Percentiles rank a stretch among this genome's conserved stretches.
These are phyloP conservation scores for Mycena vitilis DNA, from an alignment of 768 basidiomycete genomes.

Conservation along the genomic window DNA sequence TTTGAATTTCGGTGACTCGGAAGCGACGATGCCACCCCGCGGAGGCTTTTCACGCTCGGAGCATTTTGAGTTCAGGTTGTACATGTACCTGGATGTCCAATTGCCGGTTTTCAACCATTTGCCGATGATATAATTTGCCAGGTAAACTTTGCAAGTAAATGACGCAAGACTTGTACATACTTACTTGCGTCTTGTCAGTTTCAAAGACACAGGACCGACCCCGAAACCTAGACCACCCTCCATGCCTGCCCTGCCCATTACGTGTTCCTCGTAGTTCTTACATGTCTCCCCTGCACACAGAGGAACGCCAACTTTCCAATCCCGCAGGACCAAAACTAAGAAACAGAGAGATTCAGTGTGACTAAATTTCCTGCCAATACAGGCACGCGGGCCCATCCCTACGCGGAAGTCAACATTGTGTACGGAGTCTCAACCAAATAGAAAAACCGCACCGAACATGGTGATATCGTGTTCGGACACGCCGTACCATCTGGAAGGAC, in stretches of 20 bases:
- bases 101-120: too few relatives aligned
- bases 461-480: constrained; percentile 6
- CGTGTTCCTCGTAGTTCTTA: constrained; percentile 6
- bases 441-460: constrained; percentile 13
- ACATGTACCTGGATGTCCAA: too few relatives aligned
- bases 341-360: constrained; percentile 20
- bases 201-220: too few relatives aligned
- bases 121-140: too few relatives aligned
- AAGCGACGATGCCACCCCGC: too few relatives aligned
- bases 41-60: too few relatives aligned
- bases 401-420: not conserved
- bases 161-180: too few relatives aligned
- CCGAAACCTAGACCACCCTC: not conserved
- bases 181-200: not conserved
- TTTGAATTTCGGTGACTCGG: too few relatives aligned
- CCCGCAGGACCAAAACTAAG: constrained; percentile 13
- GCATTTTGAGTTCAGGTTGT: too few relatives aligned
- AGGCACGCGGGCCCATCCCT: constrained; percentile 23
- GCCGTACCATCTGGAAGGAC: constrained; percentile 7
- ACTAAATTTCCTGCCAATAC: constrained; percentile 18
- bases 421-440: not conserved
- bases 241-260: constrained; percentile 18
- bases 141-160: too few relatives aligned
- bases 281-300: constrained; percentile 3
- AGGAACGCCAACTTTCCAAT: constrained; percentile 14